Conservation (phyloP, 176 grass and related monocot genomes). For the Ensete glaucum region DNA sequence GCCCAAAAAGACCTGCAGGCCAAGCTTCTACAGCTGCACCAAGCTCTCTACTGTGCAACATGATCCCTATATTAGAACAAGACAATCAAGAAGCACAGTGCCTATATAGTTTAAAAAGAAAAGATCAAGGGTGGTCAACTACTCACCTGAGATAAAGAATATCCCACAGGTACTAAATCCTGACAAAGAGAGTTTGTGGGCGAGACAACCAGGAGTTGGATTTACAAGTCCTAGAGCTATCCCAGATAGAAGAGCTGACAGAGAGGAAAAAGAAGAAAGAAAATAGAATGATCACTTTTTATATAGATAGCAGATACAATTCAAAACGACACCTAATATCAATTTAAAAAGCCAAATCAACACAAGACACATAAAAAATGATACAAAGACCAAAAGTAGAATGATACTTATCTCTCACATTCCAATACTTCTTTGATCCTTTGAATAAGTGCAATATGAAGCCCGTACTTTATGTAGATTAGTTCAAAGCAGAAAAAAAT, state of each 20-base stretch:
- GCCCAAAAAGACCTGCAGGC: conserved; percentile 79
- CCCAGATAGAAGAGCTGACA: conserved; percentile 55
- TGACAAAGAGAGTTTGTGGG: conserved; percentile 63
- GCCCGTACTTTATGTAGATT: background rate
- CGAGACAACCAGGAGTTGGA: conserved; percentile 71
- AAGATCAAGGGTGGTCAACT: background rate
- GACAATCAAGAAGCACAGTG: conserved; percentile 12
- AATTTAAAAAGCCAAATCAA: background rate
- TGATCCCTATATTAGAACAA: conserved; percentile 41
- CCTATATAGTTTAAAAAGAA: background rate
- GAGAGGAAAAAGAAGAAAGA: conserved; percentile 22
- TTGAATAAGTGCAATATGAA: background rate
- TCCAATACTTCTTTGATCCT: background rate
- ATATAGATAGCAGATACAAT: background rate
- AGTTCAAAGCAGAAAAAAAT: background rate
- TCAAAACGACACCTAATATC: background rate
- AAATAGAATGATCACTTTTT: background rate
- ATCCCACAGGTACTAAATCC: conserved; percentile 84
- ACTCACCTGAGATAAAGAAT: conserved; percentile 71
- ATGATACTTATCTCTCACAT: background rate
- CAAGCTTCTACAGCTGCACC: conserved; percentile 75
- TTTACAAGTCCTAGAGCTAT: conserved; percentile 53
- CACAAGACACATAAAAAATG: background rate
- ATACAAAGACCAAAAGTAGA: background rate
- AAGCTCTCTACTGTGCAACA: conserved; percentile 63